Percentiles rank a stretch among this genome's conserved stretches.
Conservation (phyloP, 2,329 filamentous ascomycete genomes). For the Helminthosporium solani region DNA sequence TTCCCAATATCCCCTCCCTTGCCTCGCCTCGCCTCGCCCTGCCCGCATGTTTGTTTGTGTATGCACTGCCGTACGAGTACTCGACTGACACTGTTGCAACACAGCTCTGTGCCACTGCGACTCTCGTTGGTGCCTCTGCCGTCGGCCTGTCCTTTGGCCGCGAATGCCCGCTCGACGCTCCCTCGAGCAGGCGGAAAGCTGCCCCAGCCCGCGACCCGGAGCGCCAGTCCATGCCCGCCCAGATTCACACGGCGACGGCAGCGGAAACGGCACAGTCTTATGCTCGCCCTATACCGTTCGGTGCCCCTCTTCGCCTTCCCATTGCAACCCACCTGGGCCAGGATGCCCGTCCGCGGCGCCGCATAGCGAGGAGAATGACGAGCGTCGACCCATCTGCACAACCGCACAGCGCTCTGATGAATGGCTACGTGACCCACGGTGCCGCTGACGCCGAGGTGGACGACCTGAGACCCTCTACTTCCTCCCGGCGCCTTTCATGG, state of each 20-base stretch:
- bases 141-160: constrained; percentile 60
- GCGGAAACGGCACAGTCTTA: constrained; percentile 19
- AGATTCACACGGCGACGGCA: constrained; percentile 28
- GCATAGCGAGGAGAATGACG: constrained; percentile 38
- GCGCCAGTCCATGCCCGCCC: constrained; percentile 29
- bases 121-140: constrained; percentile 59
- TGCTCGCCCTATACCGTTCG: neutral
- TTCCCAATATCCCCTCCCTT: constrained; percentile 3
- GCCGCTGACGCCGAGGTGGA: constrained; percentile 28
- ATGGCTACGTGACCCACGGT: constrained; percentile 19
- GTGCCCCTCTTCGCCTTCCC: constrained; percentile 29
- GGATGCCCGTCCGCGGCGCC: constrained; percentile 32
- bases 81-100: constrained; percentile 40
- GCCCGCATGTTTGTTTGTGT: too few relatives aligned
- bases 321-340: constrained; percentile 26
- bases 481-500: constrained; percentile 60
- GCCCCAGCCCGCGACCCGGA: constrained; percentile 35
- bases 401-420: constrained; percentile 18
- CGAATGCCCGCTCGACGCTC: constrained; percentile 46
- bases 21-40: too few relatives aligned
- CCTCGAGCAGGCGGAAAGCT: constrained; percentile 43
- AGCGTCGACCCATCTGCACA: constrained; percentile 26
- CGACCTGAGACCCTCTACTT: constrained; percentile 25
- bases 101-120: constrained; percentile 65
- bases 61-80: constrained; percentile 27